Conservation (phyloP, 768 basidiomycete genomes). For the Boletus pseudopeckii region DNA sequence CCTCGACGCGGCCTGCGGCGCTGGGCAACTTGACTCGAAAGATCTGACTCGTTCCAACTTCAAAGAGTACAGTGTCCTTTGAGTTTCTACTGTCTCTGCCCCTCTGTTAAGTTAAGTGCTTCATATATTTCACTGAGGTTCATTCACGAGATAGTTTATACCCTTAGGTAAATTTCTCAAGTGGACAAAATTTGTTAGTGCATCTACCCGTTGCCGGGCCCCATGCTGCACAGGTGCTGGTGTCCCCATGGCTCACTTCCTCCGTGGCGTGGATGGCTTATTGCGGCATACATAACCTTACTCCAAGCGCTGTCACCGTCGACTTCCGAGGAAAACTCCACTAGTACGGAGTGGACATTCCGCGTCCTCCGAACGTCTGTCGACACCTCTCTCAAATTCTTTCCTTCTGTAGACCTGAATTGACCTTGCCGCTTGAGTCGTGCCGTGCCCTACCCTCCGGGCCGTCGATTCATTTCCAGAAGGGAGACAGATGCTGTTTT, state of each 20-base stretch:
- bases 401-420: not conserved
- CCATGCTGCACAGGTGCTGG: too few relatives aligned
- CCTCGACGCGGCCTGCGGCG: not conserved
- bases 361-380: not conserved
- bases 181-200: too few relatives aligned
- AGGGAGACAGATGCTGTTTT: too few relatives aligned
- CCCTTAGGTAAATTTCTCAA: not conserved
- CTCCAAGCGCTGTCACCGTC: not conserved
- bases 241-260: too few relatives aligned
- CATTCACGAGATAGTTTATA: not conserved
- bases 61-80: not conserved
- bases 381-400: not conserved
- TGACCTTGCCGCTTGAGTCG: not conserved
- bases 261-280: not conserved
- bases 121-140: too few relatives aligned
- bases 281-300: too few relatives aligned
- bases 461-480: not conserved
- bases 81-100: not conserved
- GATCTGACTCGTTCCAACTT: not conserved
- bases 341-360: too few relatives aligned
- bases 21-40: not conserved
- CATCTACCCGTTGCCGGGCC: not conserved
- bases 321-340: not conserved
- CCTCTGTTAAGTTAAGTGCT: not conserved
- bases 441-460: not conserved